Conservation (phyloP, 179 eudicot species). For the Spinacia oleracea region DNA sequence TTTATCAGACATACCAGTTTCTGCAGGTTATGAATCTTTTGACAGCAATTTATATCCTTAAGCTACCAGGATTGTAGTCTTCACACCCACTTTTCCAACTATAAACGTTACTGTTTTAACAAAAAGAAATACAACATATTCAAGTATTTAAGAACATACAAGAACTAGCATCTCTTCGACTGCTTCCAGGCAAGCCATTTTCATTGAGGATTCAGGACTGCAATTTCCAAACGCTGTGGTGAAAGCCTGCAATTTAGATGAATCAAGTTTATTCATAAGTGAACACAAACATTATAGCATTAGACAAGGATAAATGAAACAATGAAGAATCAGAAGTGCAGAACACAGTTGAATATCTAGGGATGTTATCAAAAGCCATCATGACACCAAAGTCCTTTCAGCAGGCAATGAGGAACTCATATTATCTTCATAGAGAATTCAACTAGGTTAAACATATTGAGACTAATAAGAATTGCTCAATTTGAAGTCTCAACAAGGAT, state of each 20-base stretch:
- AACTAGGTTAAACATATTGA: background rate
- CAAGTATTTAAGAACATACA: constrained; percentile 41
- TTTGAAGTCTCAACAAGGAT: background rate
- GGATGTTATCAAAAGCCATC: background rate
- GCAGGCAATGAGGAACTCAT: background rate
- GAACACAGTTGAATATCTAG: background rate
- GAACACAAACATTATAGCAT: background rate
- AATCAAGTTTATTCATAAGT: constrained; percentile 16
- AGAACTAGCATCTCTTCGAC: constrained; percentile 76
- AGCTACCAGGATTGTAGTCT: background rate
- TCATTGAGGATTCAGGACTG: constrained; percentile 61
- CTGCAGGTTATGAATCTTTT: background rate
- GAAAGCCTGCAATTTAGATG: constrained; percentile 63
- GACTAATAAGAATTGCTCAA: background rate
- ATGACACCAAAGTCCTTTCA: background rate
- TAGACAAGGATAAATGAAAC: background rate
- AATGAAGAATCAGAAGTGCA: background rate
- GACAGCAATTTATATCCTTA: background rate
- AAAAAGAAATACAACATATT: background rate
- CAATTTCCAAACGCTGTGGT: constrained; percentile 61
- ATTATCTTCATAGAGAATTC: background rate
- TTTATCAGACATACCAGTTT: background rate
- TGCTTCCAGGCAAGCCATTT: constrained; percentile 75
- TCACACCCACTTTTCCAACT: background rate
- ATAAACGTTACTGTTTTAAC: background rate